phyloP scores from a whole-genome alignment of 2,329 filamentous ascomycete genomes.

The Akanthomyces lecanii region DNA sequence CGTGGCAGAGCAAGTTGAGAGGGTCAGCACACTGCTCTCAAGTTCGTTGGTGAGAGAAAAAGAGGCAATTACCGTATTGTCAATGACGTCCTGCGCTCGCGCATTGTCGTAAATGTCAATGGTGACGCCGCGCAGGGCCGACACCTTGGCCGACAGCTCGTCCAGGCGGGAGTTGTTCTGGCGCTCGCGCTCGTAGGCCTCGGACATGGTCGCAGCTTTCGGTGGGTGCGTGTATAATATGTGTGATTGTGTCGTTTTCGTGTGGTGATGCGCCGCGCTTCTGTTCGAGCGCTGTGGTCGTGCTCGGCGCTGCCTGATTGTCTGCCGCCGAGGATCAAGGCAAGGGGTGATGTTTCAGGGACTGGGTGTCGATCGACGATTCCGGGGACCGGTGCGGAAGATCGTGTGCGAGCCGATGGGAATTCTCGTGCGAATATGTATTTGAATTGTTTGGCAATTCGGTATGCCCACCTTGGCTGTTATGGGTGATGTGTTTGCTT shows the following conservation, averaged over 20 bases:
- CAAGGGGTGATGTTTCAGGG: background rate
- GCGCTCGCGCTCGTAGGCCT: slow-evolving; percentile 73
- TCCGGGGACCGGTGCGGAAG: background rate
- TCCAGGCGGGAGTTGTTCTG: slow-evolving; percentile 95
- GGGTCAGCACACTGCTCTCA: background rate
- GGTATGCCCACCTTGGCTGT: background rate
- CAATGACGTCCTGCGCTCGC: slow-evolving; percentile 79
- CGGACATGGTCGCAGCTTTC: slow-evolving; percentile 54
- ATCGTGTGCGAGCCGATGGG: background rate
- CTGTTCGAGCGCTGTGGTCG: background rate
- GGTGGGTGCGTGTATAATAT: background rate
- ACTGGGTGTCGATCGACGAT: background rate
- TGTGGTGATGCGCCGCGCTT: background rate
- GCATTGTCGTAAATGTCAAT: slow-evolving; percentile 98
- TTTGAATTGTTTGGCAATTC: background rate
- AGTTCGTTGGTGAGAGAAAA: no score
- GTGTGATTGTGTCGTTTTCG: background rate
- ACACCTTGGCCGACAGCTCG: slow-evolving; percentile 86
- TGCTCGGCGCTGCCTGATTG: background rate
- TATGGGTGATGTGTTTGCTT: background rate
- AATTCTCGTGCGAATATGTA: background rate
- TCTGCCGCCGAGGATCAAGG: background rate
- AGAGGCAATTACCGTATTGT: slow-evolving; percentile 65
- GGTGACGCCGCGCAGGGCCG: slow-evolving; percentile 86
- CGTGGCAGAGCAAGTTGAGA: background rate